phyloP scores from a whole-genome alignment of 2,329 filamentous ascomycete species.

The Epichloe elymi region DNA sequence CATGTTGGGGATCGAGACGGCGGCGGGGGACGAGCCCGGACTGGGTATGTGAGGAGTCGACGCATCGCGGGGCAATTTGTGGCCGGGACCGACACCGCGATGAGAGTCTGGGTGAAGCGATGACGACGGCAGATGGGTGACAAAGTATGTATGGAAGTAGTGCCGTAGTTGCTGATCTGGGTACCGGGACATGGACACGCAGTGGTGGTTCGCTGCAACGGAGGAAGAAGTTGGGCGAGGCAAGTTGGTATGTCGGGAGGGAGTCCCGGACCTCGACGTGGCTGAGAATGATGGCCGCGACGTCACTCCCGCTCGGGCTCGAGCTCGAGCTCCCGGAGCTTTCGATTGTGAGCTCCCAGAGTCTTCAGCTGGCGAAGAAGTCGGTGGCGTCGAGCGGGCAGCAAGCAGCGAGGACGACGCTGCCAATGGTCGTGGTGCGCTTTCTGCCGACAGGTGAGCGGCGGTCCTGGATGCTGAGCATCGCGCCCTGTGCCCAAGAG shows the following conservation, averaged over 20 bases:
- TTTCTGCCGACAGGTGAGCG: slow-evolving; percentile 8
- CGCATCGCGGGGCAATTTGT: slow-evolving; percentile 76
- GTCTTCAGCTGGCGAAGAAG: neutral
- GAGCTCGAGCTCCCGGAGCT: neutral
- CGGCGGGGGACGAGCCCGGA: slow-evolving; percentile 42
- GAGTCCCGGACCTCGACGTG: neutral
- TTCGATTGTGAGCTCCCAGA: neutral
- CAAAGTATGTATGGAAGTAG: slow-evolving; percentile 88
- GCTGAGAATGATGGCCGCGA: neutral
- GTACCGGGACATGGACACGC: neutral
- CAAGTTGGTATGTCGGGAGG: neutral
- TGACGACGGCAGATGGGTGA: slow-evolving; percentile 86
- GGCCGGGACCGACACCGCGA: slow-evolving; percentile 49
- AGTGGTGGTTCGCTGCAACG: slow-evolving; percentile 1
- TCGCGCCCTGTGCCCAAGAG: slow-evolving; percentile 9
- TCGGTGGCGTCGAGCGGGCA: neutral
- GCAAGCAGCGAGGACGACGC: slow-evolving; percentile 4
- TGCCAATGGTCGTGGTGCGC: neutral
- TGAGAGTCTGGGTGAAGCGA: slow-evolving; percentile 81
- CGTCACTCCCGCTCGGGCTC: neutral
- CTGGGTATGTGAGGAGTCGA: slow-evolving; percentile 61
- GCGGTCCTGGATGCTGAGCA: slow-evolving; percentile 10
- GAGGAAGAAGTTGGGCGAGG: neutral
- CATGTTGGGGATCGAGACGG: slow-evolving; percentile 46
- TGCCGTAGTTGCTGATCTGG: slow-evolving; percentile 5